Evolutionary conservation across 2,329 filamentous ascomycete genomes (phyloP).

Genomic region (Fusarium odoratissimum): DNA sequence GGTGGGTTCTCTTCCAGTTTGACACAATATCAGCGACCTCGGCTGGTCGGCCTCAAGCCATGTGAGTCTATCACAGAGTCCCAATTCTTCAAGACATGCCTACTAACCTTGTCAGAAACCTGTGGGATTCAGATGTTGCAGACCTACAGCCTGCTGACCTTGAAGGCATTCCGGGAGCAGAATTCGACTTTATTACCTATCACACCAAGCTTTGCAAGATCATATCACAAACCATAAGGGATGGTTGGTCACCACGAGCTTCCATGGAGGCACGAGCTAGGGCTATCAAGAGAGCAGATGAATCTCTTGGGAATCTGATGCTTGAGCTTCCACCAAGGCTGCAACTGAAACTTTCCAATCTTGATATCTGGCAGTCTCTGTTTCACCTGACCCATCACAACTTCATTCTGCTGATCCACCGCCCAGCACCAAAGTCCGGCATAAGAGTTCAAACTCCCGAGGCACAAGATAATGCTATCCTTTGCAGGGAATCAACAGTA

Average conservation of each 20-base stretch:
- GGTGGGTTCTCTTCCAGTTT: conserved; percentile 20
- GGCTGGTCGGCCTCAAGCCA: conserved; percentile 10
- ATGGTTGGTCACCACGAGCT: conserved; percentile 6
- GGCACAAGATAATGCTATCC: background rate
- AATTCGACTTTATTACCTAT: background rate
- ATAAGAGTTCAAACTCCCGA: rapidly evolving
- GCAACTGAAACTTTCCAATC: background rate
- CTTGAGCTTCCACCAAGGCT: background rate
- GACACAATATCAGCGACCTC: conserved; percentile 12
- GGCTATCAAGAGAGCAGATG: conserved; percentile 4
- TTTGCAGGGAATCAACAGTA: conserved; percentile 13
- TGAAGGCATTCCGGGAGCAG: background rate
- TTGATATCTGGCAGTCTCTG: conserved; percentile 7
- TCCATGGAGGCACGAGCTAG: background rate
- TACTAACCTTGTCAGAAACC: background rate
- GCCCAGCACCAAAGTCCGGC: background rate
- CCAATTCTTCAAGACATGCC: rapidly evolving
- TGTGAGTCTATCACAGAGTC: background rate
- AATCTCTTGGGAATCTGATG: background rate
- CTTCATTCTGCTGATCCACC: conserved; percentile 4
- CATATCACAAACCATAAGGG: conserved; percentile 2
- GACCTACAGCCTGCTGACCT: background rate
- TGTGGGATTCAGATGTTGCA: background rate
- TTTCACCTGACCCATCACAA: conserved; percentile 1
- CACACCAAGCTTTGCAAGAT: conserved; percentile 6